Evolutionary conservation across 352 stramenopile species (phyloP).

Genomic region (Globisporangium irregulare): DNA sequence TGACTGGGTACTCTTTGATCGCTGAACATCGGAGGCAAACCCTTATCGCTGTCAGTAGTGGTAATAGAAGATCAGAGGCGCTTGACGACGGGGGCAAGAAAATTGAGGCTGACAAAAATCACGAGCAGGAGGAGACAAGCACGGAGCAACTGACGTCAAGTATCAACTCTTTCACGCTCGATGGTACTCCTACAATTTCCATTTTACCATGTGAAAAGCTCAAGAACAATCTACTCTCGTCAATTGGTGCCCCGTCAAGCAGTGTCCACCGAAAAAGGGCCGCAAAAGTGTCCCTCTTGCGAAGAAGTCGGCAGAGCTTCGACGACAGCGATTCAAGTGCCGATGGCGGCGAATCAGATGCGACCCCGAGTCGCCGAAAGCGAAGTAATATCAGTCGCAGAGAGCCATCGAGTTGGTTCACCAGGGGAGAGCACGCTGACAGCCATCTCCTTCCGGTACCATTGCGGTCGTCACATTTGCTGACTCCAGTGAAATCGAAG

Average conservation of each 20-base stretch:
- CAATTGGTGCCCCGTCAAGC: not conserved
- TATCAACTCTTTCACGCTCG: slow-evolving; percentile 44
- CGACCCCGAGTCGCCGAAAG: slow-evolving; percentile 50
- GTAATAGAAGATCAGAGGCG: not conserved
- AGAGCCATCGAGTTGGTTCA: slow-evolving; percentile 11
- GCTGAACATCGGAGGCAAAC: slow-evolving; percentile 1
- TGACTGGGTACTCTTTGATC: slow-evolving; percentile 14
- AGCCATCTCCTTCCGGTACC: not conserved
- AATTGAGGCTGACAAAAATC: slow-evolving; percentile 15
- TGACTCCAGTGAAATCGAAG: slow-evolving; percentile 30
- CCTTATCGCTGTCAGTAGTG: not conserved
- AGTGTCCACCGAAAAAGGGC: slow-evolving; percentile 2
- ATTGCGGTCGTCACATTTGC: slow-evolving; percentile 2
- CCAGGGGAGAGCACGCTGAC: slow-evolving; percentile 4
- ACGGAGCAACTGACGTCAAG: slow-evolving; percentile 52
- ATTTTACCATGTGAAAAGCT: not conserved
- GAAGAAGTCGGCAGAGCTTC: slow-evolving; percentile 43
- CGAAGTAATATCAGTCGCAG: slow-evolving; percentile 52
- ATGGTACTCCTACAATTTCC: slow-evolving; percentile 1
- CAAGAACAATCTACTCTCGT: slow-evolving; percentile 2
- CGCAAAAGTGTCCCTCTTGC: slow-evolving; percentile 24
- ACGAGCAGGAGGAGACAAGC: slow-evolving; percentile 34
- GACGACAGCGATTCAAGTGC: slow-evolving; percentile 64
- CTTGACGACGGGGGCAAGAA: not conserved
- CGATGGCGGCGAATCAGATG: slow-evolving; percentile 47